Evolutionary conservation across 1,139 yeast species (phyloP), one percentile per base, ranked within the genome.

Genomic region (Sugiyamaella xylanicola): DNA sequence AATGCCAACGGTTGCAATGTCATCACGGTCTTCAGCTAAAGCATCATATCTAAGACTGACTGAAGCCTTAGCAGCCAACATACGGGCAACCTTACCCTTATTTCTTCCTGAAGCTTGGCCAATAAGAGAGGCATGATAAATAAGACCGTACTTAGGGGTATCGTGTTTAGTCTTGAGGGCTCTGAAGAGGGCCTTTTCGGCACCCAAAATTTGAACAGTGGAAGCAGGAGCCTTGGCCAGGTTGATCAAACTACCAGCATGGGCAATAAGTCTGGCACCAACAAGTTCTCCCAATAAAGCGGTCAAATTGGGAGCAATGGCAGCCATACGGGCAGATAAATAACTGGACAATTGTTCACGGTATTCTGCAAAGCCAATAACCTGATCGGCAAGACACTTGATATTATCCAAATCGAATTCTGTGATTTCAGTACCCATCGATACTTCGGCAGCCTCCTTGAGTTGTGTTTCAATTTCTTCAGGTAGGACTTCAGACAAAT

Each of bases 21-120:
- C 98, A 42, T 68, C 71, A 75, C 97, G 85, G 68, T 93, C 98
- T 78, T 93, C 99, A 63, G 97, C 88, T 61, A 95, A 81, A 43
- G 97, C 96, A 77, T 93, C 99, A 73, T 88, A 93, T 80, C 99
- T 87, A 67, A 93, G 79, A 61, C 97, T 89, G 69, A 93, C 95
- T 53, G 99, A 95, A 65, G 97, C 96, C 79, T 93, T 93, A 61
- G 98, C 98, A 67, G 99, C 99, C 66, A 93, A 83, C 67, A 93
- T 97, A 79, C 99, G 87, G 56, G 99, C 98, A 72, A 93, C 90
- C 80, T 92, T 91, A 77, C 99, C 99, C 83, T 93, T 95, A 80
- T 95, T 93, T 77, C 89, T 90, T 71, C 96, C 96, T 56, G 95
- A 82, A 58, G 99, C 99, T 77, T 89, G 96, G 66, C 99, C 99